Percentiles rank a stretch among this genome's conserved stretches.
Conservation (phyloP, 2,329 filamentous ascomycete species). For the Metarhizium album region DNA sequence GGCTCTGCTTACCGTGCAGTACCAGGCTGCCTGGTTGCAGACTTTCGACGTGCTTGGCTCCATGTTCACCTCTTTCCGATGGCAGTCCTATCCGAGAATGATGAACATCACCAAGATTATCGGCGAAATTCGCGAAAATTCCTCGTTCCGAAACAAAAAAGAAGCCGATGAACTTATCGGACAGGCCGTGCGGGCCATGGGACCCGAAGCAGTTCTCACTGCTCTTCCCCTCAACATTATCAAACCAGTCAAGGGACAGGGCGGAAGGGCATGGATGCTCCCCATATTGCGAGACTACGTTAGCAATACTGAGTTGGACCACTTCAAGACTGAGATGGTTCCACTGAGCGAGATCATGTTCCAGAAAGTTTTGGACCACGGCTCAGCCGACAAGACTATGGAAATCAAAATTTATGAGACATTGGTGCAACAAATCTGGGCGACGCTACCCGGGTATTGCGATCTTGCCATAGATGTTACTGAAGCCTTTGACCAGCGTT, state of each 20-base stretch:
- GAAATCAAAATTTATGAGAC: slow-evolving; percentile 98
- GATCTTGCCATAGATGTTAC: slow-evolving; percentile 74
- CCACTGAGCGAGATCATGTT: slow-evolving; percentile 86
- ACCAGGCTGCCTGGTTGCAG: slow-evolving; percentile 88
- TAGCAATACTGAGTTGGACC: slow-evolving; percentile 74
- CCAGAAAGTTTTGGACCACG: slow-evolving; percentile 76
- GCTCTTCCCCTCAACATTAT: slow-evolving; percentile 80
- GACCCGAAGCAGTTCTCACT: slow-evolving; percentile 70
- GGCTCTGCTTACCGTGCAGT: slow-evolving; percentile 75
- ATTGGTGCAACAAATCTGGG: slow-evolving; percentile 91
- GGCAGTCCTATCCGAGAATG: slow-evolving; percentile 73
- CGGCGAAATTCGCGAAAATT: slow-evolving; percentile 77
- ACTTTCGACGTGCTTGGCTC: slow-evolving; percentile 81
- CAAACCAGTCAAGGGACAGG: slow-evolving; percentile 63
- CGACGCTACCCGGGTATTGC: slow-evolving; percentile 86
- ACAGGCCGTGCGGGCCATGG: slow-evolving; percentile 80
- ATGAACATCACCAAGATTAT: slow-evolving; percentile 65
- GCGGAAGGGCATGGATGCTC: slow-evolving; percentile 88
- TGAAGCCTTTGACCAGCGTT: slow-evolving; percentile 70
- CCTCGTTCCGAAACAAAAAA: slow-evolving; percentile 87
- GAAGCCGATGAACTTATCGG: slow-evolving; percentile 86
- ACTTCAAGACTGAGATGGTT: slow-evolving; percentile 80
- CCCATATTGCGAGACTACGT: slow-evolving; percentile 83
- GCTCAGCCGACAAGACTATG: slow-evolving; percentile 76
- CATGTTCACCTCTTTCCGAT: slow-evolving; percentile 78